A percentile compares a stretch with the other conserved stretches of the same genome.
These are phyloP conservation scores for Euptelea pleiosperma DNA, from an alignment of 164 flowering plant species.

Conservation along the genomic window DNA sequence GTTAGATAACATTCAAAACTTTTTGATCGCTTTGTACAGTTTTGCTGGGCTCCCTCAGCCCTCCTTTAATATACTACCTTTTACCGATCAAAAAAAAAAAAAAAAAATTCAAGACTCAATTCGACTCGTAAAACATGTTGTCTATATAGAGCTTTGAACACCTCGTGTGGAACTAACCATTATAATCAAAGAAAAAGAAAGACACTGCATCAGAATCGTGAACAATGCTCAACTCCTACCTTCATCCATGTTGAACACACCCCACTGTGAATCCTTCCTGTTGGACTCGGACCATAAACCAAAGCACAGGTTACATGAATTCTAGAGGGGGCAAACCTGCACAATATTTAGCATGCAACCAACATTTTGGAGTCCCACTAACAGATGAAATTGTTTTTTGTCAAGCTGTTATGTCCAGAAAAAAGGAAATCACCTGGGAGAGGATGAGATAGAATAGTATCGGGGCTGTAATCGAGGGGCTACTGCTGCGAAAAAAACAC, in stretches of 20 bases:
- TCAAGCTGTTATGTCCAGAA: neutral
- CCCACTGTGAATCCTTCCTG: constrained; percentile 87
- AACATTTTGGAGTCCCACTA: no score
- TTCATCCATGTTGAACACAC: constrained; percentile 98
- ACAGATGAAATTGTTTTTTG: no score
- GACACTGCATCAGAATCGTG: neutral
- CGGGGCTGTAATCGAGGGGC: constrained; percentile 90
- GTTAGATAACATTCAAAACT: constrained; percentile 12
- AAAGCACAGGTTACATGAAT: constrained; percentile 91
- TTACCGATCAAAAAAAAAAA: no score
- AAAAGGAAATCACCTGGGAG: constrained; percentile 55
- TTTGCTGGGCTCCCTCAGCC: no score
- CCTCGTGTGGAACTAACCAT: neutral
- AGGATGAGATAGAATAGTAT: constrained; percentile 93
- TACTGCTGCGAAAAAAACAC: constrained; percentile 86
- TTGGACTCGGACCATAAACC: constrained; percentile 74
- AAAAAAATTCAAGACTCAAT: no score
- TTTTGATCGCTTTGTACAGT: no score
- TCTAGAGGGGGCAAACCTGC: constrained; percentile 54
- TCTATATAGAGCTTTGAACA: neutral
- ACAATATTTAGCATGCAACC: constrained; percentile 8
- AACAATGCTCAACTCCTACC: constrained; percentile 35
- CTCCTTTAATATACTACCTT: no score
- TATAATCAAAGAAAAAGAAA: neutral
- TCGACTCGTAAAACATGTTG: neutral